Evolutionary conservation across 2,329 filamentous ascomycete genomes (phyloP).

Genomic region (Penicillium paneum): DNA sequence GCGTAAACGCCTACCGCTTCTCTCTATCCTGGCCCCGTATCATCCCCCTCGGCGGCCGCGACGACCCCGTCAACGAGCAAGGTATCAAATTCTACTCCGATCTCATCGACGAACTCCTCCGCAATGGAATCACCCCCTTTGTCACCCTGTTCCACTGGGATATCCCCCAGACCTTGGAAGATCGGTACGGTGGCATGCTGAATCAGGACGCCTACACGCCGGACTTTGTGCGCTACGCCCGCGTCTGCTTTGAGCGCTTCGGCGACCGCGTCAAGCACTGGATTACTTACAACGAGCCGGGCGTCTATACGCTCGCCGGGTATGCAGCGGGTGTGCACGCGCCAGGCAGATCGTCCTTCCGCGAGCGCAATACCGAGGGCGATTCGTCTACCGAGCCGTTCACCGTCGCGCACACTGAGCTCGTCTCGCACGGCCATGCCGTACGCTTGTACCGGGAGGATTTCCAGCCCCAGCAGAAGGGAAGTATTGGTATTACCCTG

Average conservation of each 20-base stretch:
- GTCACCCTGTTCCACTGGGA: slow-evolving; percentile 84
- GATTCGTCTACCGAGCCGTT: slow-evolving; percentile 73
- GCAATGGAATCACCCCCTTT: slow-evolving; percentile 69
- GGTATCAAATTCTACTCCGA: slow-evolving; percentile 74
- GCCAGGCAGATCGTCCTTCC: slow-evolving; percentile 70
- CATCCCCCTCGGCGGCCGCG: slow-evolving; percentile 71
- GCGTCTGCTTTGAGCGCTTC: slow-evolving; percentile 67
- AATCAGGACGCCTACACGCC: slow-evolving; percentile 72
- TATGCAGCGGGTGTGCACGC: slow-evolving; percentile 73
- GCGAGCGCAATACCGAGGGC: slow-evolving; percentile 64
- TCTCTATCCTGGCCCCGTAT: slow-evolving; percentile 73
- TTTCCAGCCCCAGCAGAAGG: slow-evolving; percentile 66
- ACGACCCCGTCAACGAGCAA: slow-evolving; percentile 71
- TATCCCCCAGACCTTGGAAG: slow-evolving; percentile 68
- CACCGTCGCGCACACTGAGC: slow-evolving; percentile 71
- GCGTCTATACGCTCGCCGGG: slow-evolving; percentile 72
- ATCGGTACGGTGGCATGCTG: slow-evolving; percentile 72
- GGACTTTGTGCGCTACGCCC: slow-evolving; percentile 76
- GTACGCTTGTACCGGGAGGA: slow-evolving; percentile 74
- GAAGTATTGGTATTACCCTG: slow-evolving; percentile 76
- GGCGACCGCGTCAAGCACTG: slow-evolving; percentile 72
- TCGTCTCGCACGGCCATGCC: slow-evolving; percentile 70
- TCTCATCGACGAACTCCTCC: slow-evolving; percentile 70
- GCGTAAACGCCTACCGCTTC: slow-evolving; percentile 73
- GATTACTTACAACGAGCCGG: slow-evolving; percentile 85